Percentiles rank a stretch among this genome's conserved stretches.
Evolutionary conservation across 768 basidiomycete species (phyloP).

Genomic region (Chlorophyllum brunneum): DNA sequence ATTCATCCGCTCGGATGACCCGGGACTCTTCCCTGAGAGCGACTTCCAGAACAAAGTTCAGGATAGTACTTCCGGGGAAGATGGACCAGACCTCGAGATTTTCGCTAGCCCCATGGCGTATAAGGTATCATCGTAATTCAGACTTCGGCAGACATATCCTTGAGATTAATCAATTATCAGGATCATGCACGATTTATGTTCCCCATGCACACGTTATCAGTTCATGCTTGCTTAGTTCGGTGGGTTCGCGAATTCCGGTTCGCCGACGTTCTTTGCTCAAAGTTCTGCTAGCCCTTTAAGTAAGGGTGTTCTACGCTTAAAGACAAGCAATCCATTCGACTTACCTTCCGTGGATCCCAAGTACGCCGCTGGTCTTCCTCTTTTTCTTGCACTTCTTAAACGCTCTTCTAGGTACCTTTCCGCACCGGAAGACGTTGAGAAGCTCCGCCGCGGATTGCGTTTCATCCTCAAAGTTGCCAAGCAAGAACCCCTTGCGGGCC

Average conservation of each 20-base stretch:
- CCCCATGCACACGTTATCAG: constrained; percentile 33
- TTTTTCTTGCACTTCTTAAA: not conserved
- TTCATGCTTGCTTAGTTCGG: constrained; percentile 36
- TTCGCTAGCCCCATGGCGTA: constrained; percentile 37
- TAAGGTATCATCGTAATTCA: constrained; percentile 20
- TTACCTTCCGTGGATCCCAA: constrained; percentile 35
- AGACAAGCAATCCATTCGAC: constrained; percentile 34
- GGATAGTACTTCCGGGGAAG: constrained; percentile 36
- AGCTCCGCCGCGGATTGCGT: constrained; percentile 33
- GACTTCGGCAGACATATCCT: not conserved
- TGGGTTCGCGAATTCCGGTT: constrained; percentile 14
- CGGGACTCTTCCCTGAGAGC: constrained; percentile 37
- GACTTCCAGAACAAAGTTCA: constrained; percentile 26
- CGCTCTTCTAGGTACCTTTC: constrained; percentile 30
- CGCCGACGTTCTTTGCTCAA: not conserved
- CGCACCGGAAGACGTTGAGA: constrained; percentile 32
- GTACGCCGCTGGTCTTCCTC: constrained; percentile 19
- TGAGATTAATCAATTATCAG: constrained; percentile 16
- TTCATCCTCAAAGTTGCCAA: constrained; percentile 31
- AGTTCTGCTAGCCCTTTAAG: constrained; percentile 30
- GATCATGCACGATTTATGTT: constrained; percentile 34
- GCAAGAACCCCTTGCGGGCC: constrained; percentile 28
- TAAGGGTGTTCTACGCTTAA: constrained; percentile 32
- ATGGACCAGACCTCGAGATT: constrained; percentile 41
- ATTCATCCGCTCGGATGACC: constrained; percentile 48